These are phyloP conservation scores for Kodamaea jinghongensis DNA, from an alignment of 805 yeast species.

Conservation along the genomic window DNA sequence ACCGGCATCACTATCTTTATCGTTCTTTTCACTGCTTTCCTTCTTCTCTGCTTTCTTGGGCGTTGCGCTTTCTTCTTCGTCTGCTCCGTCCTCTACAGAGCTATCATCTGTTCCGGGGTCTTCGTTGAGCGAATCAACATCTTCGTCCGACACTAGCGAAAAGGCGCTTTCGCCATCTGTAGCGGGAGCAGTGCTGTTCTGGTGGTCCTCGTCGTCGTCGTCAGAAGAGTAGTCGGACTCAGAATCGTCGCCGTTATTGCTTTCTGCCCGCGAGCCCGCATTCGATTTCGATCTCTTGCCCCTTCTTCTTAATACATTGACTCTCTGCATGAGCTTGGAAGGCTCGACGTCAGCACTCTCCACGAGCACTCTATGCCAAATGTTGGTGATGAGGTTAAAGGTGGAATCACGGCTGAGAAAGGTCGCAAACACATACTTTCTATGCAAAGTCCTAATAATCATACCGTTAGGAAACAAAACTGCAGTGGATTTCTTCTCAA, in stretches of 20 bases:
- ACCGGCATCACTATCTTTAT: not conserved
- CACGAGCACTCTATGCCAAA: slow-evolving; percentile 57
- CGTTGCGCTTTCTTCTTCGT: slow-evolving; percentile 15
- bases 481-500: slow-evolving; percentile 83
- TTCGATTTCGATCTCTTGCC: slow-evolving; percentile 11
- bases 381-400: slow-evolving; percentile 60
- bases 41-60: slow-evolving; percentile 14
- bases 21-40: slow-evolving; percentile 3
- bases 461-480: slow-evolving; percentile 93
- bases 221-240: slow-evolving; percentile 7
- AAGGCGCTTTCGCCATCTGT: not conserved
- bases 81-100: slow-evolving; percentile 18
- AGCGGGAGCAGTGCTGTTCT: not conserved
- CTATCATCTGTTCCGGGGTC: slow-evolving; percentile 13
- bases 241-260: slow-evolving; percentile 1
- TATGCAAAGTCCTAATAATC: slow-evolving; percentile 59
- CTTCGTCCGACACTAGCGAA: not conserved
- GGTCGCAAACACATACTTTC: slow-evolving; percentile 79
- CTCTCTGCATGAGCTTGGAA: slow-evolving; percentile 6
- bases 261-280: not conserved
- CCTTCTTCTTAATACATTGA: slow-evolving; percentile 1
- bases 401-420: slow-evolving; percentile 81
- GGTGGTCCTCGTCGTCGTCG: not conserved
- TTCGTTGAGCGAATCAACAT: slow-evolving; percentile 6
- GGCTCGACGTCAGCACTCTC: slow-evolving; percentile 16